Conservation (phyloP, 2,329 filamentous ascomycete genomes). For the Arthrobotrys musiformis region DNA sequence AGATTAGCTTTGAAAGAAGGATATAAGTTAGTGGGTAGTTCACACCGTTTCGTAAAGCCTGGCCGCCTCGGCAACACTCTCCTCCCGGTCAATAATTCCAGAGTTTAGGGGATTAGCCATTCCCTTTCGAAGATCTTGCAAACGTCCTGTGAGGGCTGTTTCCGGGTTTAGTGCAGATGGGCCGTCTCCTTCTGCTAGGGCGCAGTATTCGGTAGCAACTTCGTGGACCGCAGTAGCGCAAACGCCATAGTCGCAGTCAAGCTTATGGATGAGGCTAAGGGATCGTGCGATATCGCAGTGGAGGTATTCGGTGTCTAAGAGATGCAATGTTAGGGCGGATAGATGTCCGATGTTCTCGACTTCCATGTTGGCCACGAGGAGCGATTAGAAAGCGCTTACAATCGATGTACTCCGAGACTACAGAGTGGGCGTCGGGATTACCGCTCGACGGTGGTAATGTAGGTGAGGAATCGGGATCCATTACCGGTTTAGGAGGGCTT, state of each 20-base stretch:
- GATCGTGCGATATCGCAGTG: conserved; percentile 75
- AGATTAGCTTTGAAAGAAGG: not conserved
- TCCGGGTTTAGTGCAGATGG: conserved; percentile 64
- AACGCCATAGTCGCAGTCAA: conserved; percentile 71
- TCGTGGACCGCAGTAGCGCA: conserved; percentile 69
- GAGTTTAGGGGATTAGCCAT: conserved; percentile 71
- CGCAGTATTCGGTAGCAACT: conserved; percentile 70
- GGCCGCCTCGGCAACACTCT: conserved; percentile 71
- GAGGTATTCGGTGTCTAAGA: conserved; percentile 71
- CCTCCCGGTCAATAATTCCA: conserved; percentile 69
- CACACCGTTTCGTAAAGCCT: conserved; percentile 71
- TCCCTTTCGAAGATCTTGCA: conserved; percentile 68
- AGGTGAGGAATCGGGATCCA: conserved; percentile 17
- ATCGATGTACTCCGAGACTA: conserved; percentile 51
- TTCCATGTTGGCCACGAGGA: not conserved
- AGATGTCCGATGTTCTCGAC: not conserved
- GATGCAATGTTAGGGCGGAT: not conserved
- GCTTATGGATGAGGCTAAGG: conserved; percentile 73
- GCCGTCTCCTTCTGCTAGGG: conserved; percentile 62
- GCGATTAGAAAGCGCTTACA: conserved; percentile 8
- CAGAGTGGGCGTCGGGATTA: conserved; percentile 42
- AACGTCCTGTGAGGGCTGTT: conserved; percentile 47
- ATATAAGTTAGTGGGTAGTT: not conserved
- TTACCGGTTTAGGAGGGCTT: not conserved
- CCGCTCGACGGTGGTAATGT: not conserved